Percentiles rank a stretch among this genome's conserved stretches.
phyloP scores from a whole-genome alignment of 2,329 filamentous ascomycete species.

The Microcyclosporella mali region DNA sequence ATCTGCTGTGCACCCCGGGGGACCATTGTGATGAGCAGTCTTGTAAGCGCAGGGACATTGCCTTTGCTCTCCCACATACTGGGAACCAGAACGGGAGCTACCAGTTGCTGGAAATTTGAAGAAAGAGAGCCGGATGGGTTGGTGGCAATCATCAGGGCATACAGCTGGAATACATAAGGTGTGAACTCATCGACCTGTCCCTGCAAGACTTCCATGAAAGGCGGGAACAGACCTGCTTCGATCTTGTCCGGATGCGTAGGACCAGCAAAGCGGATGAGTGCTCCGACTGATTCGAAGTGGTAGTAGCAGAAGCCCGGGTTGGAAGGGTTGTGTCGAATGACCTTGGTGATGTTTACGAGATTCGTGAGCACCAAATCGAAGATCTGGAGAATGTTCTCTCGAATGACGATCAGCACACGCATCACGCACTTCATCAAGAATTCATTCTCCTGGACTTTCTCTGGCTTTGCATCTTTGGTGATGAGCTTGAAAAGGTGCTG shows the following conservation, averaged over 20 bases:
- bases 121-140: slow-evolving; percentile 75
- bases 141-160: slow-evolving; percentile 81
- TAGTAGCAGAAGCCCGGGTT: slow-evolving; percentile 99
- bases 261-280: slow-evolving; percentile 72
- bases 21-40: slow-evolving; percentile 77
- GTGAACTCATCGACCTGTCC: slow-evolving; percentile 89
- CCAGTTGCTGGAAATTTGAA: slow-evolving; percentile 70
- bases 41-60: slow-evolving; percentile 84
- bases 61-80: slow-evolving; percentile 84
- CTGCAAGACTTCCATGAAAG: slow-evolving; percentile 72
- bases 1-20: slow-evolving; percentile 69
- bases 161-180: slow-evolving; percentile 93
- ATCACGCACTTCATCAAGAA: slow-evolving; percentile 98
- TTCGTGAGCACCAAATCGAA: slow-evolving; percentile 74
- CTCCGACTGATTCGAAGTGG: slow-evolving; percentile 90
- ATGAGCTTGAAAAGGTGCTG: slow-evolving; percentile 88
- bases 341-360: slow-evolving; percentile 79
- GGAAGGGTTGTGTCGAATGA: slow-evolving; percentile 91
- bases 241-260: slow-evolving; percentile 64
- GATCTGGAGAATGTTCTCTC: slow-evolving; percentile 68
- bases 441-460: slow-evolving; percentile 97
- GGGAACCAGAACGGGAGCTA: slow-evolving; percentile 73
- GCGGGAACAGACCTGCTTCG: slow-evolving; percentile 73
- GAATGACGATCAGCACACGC: slow-evolving; percentile 91
- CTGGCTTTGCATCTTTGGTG: slow-evolving; percentile 72